These are phyloP conservation scores for Epichloe bromicola DNA, from an alignment of 2,329 filamentous ascomycete species.

Conservation along the genomic window DNA sequence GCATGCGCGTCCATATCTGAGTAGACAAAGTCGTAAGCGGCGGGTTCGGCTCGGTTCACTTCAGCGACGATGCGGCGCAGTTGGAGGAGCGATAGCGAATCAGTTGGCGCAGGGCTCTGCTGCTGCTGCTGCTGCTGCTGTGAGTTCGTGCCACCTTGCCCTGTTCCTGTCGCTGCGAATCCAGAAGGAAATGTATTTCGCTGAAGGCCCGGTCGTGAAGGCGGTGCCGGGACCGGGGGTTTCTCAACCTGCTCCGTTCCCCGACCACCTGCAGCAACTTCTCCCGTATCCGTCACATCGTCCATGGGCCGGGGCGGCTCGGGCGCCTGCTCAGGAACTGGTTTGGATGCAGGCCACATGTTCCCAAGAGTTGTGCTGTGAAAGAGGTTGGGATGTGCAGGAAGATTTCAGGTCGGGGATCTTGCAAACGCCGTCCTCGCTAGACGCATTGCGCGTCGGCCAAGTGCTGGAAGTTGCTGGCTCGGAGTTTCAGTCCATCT, in stretches of 20 bases:
- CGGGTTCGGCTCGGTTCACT: constrained; percentile 54
- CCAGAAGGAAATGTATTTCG: constrained; percentile 15
- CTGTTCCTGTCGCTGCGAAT: constrained; percentile 7
- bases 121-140: constrained; percentile 13
- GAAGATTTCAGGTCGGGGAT: background rate
- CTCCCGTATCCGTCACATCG: constrained; percentile 30
- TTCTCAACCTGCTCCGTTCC: constrained; percentile 24
- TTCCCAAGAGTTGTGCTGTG: constrained; percentile 14
- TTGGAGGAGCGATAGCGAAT: constrained; percentile 66
- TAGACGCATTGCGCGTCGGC: constrained; percentile 9
- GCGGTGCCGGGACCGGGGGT: constrained; percentile 10
- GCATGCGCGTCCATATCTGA: constrained; percentile 59
- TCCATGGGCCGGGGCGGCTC: constrained; percentile 12
- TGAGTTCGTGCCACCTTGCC: constrained; percentile 2
- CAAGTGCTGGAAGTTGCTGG: background rate
- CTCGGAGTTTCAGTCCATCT: background rate
- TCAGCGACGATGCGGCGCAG: constrained; percentile 61
- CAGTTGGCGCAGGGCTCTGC: constrained; percentile 28
- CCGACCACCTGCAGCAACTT: constrained; percentile 18
- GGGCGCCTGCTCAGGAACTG: background rate
- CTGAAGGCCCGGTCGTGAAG: constrained; percentile 9
- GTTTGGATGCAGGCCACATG: constrained; percentile 21
- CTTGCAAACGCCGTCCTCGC: constrained; percentile 2
- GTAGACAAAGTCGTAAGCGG: constrained; percentile 78
- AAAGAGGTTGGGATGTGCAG: background rate